Evolutionary conservation across 345 rosid genomes (phyloP), one percentile per base, ranked within the genome.

Genomic region (Nasturtium officinale): DNA sequence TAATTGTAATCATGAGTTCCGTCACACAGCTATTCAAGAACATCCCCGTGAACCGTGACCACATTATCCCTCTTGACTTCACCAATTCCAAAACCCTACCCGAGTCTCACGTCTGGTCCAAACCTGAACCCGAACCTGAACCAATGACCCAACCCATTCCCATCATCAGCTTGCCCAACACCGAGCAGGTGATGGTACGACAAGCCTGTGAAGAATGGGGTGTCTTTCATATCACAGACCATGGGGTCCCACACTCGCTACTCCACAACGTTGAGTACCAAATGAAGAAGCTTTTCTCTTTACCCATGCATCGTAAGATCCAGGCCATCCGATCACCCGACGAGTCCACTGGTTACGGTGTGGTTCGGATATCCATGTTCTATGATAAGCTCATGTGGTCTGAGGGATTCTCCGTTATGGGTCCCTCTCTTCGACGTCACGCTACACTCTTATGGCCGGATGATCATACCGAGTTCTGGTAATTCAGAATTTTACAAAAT

Each of bases 191-290:
- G 2, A 21, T 50, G 9, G 73, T 88, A 50, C 79, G 87, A 17
- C 68, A 74, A n/a, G 94, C 87, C 23, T 86, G 97, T 79, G 87
- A 82, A 64, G 67, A 80, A 23, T 87, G 90, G 93, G 98, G 98
- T 18, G 87, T 66, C 30, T 83, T 93, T 77, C 96, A 90, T 43
- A 83, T 90, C 55, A 83, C 46, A 56, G 85, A 86, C 83, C 98
- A 90, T 65, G 96, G 89, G 18, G 47, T 90, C 60, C 80, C 94
- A 21, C 16, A 29, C 50, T 48, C 55, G 20, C 82, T 93, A 33
- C 80, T 90, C 7, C 37, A 78, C 0, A 69, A 71, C 48, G 64
- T 79, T 5, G 87, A 87, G 76, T 50, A 38, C 10, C 79, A 81
- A 13, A 77, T 81, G 38, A 76, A 64, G 60, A 71, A 72, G 59